Percentiles rank a stretch among this genome's conserved stretches.
These are phyloP conservation scores for Citrus maxima DNA, from an alignment of 345 rosid species.

Conservation along the genomic window DNA sequence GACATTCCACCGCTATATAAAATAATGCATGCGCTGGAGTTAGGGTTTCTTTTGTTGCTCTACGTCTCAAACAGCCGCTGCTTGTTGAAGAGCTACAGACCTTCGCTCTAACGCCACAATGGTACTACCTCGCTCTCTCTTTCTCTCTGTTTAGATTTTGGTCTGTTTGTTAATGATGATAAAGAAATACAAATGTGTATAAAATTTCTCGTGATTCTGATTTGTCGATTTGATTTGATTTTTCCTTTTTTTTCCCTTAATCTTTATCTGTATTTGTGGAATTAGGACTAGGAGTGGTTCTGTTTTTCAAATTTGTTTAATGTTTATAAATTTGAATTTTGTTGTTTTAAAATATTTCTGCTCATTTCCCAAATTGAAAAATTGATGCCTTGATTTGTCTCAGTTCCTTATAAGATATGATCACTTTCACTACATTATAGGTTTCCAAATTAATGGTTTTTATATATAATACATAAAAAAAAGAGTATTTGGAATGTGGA, in stretches of 20 bases:
- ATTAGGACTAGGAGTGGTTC: not conserved
- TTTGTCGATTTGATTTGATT: not conserved
- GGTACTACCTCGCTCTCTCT: not conserved
- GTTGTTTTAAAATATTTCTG: not conserved
- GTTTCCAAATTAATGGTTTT: not conserved
- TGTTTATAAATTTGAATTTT: not conserved
- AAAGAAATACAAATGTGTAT: not conserved
- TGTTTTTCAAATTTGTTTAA: not conserved
- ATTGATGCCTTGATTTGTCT: not conserved
- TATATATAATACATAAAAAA: not conserved
- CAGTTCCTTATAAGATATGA: not conserved
- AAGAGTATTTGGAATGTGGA: not conserved
- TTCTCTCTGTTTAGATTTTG: not conserved
- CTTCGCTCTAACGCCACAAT: not conserved
- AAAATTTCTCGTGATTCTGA: not conserved
- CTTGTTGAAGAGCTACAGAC: not conserved
- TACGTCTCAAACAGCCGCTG: not conserved
- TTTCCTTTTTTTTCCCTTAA: not conserved
- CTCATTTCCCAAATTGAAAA: not conserved
- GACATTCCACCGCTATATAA: not conserved
- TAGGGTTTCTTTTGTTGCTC: slow-evolving; percentile 12
- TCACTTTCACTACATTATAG: not conserved
- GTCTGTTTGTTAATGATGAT: not conserved
- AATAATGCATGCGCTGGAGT: not conserved
- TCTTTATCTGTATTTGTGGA: not conserved